phyloP scores from a whole-genome alignment of 345 rosid genomes.

The Rhodomyrtus tomentosa region DNA sequence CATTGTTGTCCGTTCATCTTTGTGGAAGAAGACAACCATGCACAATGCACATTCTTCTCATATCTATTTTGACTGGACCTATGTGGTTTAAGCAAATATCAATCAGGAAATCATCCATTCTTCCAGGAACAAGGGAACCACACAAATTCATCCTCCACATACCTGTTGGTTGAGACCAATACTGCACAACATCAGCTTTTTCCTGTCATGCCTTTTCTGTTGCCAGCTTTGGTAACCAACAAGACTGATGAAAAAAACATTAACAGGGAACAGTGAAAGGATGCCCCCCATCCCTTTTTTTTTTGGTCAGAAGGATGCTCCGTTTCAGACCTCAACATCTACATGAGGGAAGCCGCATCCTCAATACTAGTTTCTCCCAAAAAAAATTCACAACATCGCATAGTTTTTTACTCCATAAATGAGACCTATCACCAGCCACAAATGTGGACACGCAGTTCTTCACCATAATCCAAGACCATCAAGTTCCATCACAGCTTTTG shows the following conservation, averaged over 20 bases:
- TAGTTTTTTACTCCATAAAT: slow-evolving; percentile 41
- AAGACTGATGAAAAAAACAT: no score
- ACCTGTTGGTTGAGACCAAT: background rate
- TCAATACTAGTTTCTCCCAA: slow-evolving; percentile 8
- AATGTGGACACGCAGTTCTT: slow-evolving; percentile 34
- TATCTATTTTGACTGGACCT: background rate
- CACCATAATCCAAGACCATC: slow-evolving; percentile 70
- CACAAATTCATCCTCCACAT: background rate
- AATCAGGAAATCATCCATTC: background rate
- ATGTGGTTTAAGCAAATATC: background rate
- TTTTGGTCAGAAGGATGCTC: no score
- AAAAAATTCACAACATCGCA: slow-evolving; percentile 33
- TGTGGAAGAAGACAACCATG: background rate
- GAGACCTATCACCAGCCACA: slow-evolving; percentile 48
- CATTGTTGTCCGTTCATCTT: background rate
- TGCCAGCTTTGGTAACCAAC: no score
- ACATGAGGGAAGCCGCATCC: slow-evolving; percentile 13
- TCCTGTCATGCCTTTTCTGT: no score
- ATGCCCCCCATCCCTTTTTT: no score
- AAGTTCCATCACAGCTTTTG: slow-evolving; percentile 6
- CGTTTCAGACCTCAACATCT: slow-evolving; percentile 5
- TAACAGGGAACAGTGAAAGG: no score
- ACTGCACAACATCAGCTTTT: no score
- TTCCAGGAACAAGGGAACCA: background rate
- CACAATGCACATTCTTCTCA: background rate